Evolutionary conservation across 2,329 filamentous ascomycete genomes (phyloP), one percentile per base, ranked within the genome.

Genomic region (Aspergillus quadrilineatus): DNA sequence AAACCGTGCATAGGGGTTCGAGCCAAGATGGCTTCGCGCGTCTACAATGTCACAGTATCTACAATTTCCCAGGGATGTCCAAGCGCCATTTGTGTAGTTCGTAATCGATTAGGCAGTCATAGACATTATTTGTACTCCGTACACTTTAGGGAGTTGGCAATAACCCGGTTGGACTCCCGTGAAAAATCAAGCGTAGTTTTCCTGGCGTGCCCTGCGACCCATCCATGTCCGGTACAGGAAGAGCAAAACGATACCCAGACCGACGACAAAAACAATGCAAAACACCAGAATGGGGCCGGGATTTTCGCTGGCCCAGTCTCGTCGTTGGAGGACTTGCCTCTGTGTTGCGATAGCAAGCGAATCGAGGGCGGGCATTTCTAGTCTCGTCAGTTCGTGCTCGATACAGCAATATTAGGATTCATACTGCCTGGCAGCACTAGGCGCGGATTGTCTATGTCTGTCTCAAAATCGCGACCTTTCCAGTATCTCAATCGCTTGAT

Each of bases 231-330:
- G 77, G 61, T 77, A 77, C 59, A 82, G 64, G 67, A 81, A 79
- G 41, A 87, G 75, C 49, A 67, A 64, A 54, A 80, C 60, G 48
- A 87, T 68, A 28, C 83, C 79, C 58, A 80, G 55, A 39, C 59
- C 77, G 62, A 87, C 80, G 58, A 84, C 65, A 66, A 82, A 82
- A 69, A 86, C 76, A 63, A 87, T 83, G 71, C 75, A 78, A 72
- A 87, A 85, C 55, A 87, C 85, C 61, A 86, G 75, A 50, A 87
- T 77, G 60, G 86, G 83, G 70, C 85, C 85, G 44, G 81, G 78
- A 66, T 87, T 81, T 32, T 72, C 65, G 59, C 72, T 63, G 26
- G 84, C 82, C 81, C 82, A 87, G 77, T 85, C 84, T 67, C 58
- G 50, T 44, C 67, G 61, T 22, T 64, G 65, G 37, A 75, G 68